A percentile compares a stretch with the other conserved stretches of the same genome.
These are phyloP conservation scores for Alternaria sp. DNA, from an alignment of 2,329 filamentous ascomycete species.

Conservation along the genomic window DNA sequence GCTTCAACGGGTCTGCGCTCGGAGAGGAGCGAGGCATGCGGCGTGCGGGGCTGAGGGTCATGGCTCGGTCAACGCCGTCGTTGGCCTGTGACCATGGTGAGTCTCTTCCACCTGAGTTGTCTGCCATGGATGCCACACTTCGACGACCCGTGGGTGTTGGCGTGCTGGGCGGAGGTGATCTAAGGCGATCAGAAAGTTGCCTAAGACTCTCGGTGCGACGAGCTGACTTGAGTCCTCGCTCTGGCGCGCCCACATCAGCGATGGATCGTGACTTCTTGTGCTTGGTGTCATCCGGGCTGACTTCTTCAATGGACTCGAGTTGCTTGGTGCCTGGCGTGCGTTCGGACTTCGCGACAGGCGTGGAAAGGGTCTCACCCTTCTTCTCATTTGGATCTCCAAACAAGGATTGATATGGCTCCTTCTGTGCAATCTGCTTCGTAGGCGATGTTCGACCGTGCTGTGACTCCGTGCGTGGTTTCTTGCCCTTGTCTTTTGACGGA, in stretches of 20 bases:
- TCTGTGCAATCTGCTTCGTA: conserved; percentile 13
- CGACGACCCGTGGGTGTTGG: conserved; percentile 38
- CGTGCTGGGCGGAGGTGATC: conserved; percentile 39
- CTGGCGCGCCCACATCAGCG: conserved; percentile 52
- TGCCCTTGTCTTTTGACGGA: conserved; percentile 17
- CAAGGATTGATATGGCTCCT: conserved; percentile 40
- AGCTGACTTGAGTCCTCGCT: conserved; percentile 51
- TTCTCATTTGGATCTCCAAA: conserved; percentile 43
- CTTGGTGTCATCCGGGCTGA: conserved; percentile 51
- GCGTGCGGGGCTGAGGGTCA: conserved; percentile 45
- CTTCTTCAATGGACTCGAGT: conserved; percentile 61
- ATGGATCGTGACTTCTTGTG: conserved; percentile 52
- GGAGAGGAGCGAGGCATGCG: conserved; percentile 46
- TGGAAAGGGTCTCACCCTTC: conserved; percentile 22
- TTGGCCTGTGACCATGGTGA: conserved; percentile 54
- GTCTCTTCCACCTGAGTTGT: conserved; percentile 25
- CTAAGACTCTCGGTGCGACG: conserved; percentile 38
- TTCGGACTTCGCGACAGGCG: conserved; percentile 33
- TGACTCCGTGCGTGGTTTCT: conserved; percentile 7
- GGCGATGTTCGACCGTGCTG: conserved; percentile 18
- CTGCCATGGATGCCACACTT: conserved; percentile 34
- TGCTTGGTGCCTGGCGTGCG: conserved; percentile 39
- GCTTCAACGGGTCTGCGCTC: conserved; percentile 42
- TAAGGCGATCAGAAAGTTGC: conserved; percentile 45
- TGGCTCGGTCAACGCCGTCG: conserved; percentile 52